These are phyloP conservation scores for Chlorokybus atmophyticus DNA, from an alignment of 139 green algal species.

Conservation along the genomic window DNA sequence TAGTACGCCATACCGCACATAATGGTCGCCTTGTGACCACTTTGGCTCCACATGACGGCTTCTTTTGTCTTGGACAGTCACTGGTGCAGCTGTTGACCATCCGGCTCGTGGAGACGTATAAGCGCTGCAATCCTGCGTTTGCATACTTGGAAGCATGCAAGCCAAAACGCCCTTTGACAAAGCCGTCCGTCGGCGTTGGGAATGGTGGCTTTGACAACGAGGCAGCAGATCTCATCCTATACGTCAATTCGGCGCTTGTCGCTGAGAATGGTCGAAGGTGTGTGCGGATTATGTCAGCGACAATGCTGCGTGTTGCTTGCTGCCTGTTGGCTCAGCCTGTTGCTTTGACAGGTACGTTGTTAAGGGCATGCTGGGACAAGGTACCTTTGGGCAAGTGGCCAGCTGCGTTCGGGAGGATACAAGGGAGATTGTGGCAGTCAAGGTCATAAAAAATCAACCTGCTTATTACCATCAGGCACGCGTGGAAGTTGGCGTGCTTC, in stretches of 20 bases:
- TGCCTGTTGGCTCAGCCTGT: neutral
- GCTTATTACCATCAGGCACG: slow-evolving; percentile 88
- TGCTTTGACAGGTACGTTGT: slow-evolving; percentile 22
- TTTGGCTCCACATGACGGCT: too few species aligned
- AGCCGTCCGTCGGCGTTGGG: slow-evolving; percentile 10
- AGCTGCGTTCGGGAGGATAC: slow-evolving; percentile 44
- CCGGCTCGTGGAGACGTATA: slow-evolving; percentile 13
- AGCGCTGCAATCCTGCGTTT: slow-evolving; percentile 15
- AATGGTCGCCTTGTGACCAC: too few species aligned
- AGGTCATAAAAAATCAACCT: slow-evolving; percentile 97
- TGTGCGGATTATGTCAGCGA: neutral
- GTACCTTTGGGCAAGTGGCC: slow-evolving; percentile 94
- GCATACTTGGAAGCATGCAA: slow-evolving; percentile 12
- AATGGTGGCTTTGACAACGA: slow-evolving; percentile 20
- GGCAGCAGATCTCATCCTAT: slow-evolving; percentile 20
- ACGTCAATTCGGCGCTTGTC: slow-evolving; percentile 7
- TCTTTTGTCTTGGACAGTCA: too few species aligned
- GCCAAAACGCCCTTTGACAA: slow-evolving; percentile 13
- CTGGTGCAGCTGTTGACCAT: slow-evolving; percentile 11
- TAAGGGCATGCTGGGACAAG: slow-evolving; percentile 62
- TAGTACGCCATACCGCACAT: too few species aligned
- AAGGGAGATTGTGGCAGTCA: slow-evolving; percentile 54
- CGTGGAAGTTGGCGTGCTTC: slow-evolving; percentile 79
- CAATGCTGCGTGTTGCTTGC: neutral
- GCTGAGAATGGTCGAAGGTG: neutral